These are phyloP conservation scores for Ambrosia artemisiifolia DNA, from an alignment of 129 eudicot species.

Conservation along the genomic window DNA sequence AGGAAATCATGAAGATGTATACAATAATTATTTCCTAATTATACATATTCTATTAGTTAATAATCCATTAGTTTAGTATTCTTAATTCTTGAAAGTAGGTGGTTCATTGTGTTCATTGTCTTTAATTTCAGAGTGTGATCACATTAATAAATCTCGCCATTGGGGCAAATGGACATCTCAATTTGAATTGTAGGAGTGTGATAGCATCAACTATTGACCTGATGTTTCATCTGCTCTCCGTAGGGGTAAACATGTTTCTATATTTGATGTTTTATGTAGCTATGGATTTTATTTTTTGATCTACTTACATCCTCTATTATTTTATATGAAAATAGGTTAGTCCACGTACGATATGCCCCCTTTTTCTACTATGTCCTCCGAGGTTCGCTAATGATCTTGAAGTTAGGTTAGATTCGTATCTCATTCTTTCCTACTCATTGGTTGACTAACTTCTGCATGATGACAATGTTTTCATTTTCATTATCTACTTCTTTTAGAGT, in stretches of 20 bases:
- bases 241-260: conserved; percentile 38
- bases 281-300: not conserved
- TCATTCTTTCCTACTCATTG: no score
- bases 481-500: no score
- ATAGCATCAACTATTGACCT: conserved; percentile 41
- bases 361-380: not conserved
- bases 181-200: conserved; percentile 50
- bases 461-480: not conserved
- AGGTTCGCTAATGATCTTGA: not conserved
- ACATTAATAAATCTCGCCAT: conserved; percentile 64
- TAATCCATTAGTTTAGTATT: not conserved
- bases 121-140: conserved; percentile 43
- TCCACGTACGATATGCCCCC: not conserved
- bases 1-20: no score
- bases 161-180: conserved; percentile 53
- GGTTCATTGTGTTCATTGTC: not conserved
- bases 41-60: not conserved
- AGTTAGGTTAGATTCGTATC: not conserved
- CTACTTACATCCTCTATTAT: not conserved
- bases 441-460: no score
- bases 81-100: no score
- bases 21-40: no score
- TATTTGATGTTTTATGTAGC: not conserved
- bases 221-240: conserved; percentile 40
- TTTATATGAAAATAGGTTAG: not conserved